A percentile compares a stretch with the other conserved stretches of the same genome.
These are phyloP conservation scores for Ogataea trehalophila DNA, from an alignment of 805 yeast genomes.

Conservation along the genomic window DNA sequence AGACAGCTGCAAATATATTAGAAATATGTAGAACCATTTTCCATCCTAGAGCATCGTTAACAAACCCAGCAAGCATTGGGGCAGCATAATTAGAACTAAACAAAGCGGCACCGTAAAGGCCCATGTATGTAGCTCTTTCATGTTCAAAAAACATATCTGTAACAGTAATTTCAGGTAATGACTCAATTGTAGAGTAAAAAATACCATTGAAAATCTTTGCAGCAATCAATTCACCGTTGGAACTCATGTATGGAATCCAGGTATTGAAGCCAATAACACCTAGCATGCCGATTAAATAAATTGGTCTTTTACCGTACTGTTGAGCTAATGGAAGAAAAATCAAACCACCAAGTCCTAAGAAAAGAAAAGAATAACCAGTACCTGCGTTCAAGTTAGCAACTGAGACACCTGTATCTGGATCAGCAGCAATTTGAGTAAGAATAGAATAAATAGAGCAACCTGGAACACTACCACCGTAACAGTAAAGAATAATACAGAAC, in stretches of 20 bases:
- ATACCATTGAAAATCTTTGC: conserved; percentile 29
- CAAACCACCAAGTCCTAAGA: too few species aligned
- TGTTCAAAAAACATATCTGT: conserved; percentile 49
- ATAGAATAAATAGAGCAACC: too few species aligned
- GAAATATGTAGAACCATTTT: conserved; percentile 48
- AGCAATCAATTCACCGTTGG: conserved; percentile 29
- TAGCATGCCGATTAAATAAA: too few species aligned
- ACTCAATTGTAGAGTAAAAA: conserved; percentile 37
- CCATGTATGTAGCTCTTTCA: conserved; percentile 44
- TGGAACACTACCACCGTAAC: conserved; percentile 20
- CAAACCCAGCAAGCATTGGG: conserved; percentile 56
- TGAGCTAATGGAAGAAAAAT: too few species aligned
- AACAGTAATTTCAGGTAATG: conserved; percentile 45
- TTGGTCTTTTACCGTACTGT: too few species aligned
- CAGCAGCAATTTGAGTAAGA: too few species aligned
- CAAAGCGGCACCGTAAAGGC: conserved; percentile 49
- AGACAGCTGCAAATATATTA: conserved; percentile 42
- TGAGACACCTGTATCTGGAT: too few species aligned
- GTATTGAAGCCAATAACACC: too few species aligned
- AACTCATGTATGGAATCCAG: too few species aligned
- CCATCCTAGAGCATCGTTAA: conserved; percentile 46
- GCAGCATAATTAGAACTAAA: conserved; percentile 52
- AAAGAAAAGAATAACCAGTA: too few species aligned
- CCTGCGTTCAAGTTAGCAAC: too few species aligned
- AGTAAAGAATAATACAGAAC: conserved; percentile 39